Evolutionary conservation across 2,329 filamentous ascomycete genomes (phyloP).

Genomic region (Microsporum audouinii): DNA sequence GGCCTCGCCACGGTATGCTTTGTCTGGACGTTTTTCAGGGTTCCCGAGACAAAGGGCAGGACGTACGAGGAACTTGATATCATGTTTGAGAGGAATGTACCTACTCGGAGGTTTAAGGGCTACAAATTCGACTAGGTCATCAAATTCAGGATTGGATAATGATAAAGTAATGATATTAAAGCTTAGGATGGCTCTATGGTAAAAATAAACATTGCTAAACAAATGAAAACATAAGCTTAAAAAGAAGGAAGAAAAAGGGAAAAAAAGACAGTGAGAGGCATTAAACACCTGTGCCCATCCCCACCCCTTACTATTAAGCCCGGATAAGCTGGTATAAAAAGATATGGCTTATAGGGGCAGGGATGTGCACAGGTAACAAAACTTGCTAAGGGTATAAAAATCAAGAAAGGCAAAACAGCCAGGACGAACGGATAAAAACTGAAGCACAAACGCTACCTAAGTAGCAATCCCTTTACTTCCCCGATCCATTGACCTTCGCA

Average conservation of each 20-base stretch:
- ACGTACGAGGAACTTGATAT: slow-evolving; percentile 24
- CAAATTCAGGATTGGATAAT: neutral
- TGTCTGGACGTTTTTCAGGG: slow-evolving; percentile 17
- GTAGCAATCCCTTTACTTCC: neutral
- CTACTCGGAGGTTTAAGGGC: slow-evolving; percentile 30
- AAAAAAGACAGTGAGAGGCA: neutral
- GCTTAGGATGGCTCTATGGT: neutral
- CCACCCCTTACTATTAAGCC: neutral
- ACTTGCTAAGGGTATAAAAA: neutral
- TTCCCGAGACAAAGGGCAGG: slow-evolving; percentile 18
- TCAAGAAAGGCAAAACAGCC: neutral
- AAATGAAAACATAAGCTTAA: neutral
- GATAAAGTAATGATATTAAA: neutral
- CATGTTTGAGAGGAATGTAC: slow-evolving; percentile 31
- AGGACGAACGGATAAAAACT: neutral
- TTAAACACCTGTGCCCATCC: neutral
- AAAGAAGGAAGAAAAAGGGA: too few relatives aligned
- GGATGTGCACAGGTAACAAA: neutral
- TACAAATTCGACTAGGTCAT: slow-evolving; percentile 8
- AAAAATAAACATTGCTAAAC: neutral
- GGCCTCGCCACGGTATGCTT: slow-evolving; percentile 13
- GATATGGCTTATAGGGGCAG: neutral
- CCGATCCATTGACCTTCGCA: neutral
- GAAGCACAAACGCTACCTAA: neutral
- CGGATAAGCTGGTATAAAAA: neutral